Conservation (phyloP, 108 stramenopile genomes). For the Aureococcus anophagefferens region DNA sequence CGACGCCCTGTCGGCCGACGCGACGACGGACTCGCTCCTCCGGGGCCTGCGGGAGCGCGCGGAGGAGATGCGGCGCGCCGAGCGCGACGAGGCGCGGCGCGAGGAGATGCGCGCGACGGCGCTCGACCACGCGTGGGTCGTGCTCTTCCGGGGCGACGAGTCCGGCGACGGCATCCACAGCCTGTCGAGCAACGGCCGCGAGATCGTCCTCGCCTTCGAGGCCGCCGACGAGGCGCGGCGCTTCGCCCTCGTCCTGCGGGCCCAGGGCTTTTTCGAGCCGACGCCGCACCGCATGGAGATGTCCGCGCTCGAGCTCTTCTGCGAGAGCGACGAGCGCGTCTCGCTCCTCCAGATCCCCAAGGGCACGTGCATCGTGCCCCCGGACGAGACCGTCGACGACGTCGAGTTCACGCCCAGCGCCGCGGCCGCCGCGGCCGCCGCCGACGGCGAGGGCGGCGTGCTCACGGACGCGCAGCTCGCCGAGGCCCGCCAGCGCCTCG, state of each 20-base stretch:
- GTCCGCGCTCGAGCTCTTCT: neutral
- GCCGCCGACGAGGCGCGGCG: neutral
- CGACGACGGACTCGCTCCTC: no score
- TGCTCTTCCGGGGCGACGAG: neutral
- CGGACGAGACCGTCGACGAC: neutral
- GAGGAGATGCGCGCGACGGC: neutral
- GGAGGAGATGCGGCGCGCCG: no score
- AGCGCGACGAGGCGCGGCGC: no score
- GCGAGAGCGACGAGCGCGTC: neutral
- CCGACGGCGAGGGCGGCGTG: no score
- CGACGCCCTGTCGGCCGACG: no score
- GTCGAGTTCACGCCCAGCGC: neutral
- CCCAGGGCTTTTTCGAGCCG: conserved; percentile 9
- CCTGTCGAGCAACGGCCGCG: neutral
- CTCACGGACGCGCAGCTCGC: no score
- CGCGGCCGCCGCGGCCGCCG: neutral
- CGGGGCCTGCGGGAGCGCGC: no score
- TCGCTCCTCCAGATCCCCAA: neutral
- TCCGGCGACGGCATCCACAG: conserved; percentile 6
- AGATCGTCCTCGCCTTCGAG: conserved; percentile 6
- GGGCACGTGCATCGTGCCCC: neutral
- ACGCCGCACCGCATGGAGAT: neutral
- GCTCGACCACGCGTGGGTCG: neutral
- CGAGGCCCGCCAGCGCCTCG: no score
- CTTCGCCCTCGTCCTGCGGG: conserved; percentile 1